Evolutionary conservation across 1,284 basidiomycete species (phyloP), one percentile per base, ranked within the genome.

Genomic region (Puccinia coronata): DNA sequence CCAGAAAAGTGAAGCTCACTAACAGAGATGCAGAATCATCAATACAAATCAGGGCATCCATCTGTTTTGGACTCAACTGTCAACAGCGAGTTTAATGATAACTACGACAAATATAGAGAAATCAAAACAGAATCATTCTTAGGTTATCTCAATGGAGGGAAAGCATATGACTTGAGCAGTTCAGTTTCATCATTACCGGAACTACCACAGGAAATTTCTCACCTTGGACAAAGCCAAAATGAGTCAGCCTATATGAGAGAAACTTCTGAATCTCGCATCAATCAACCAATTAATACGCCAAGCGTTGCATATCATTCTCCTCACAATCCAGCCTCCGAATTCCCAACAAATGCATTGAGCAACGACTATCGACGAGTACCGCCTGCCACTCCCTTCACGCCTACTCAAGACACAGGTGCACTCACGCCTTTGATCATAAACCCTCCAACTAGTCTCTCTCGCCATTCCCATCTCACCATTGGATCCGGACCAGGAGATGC

Each of bases 21-120:
- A n/a, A n/a, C 11, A n/a, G 20, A 67, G 63, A 70, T 70, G 67
- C 67, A 47, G 67, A 51, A 70, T 43, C 67, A 41, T 49, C 41
- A 25, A n/a, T 49, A 28, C n/a, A 70, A 70, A 20, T 6, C 67
- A n/a, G 67, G 67, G n/a, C 51, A 72, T 72, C 51, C 20, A 23
- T 72, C 70, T 39, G 70, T 20, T 3, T 72, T 72, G n/a, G 70
- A 72, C 49, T 72, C 70, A 39, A 55, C 49, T 51, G 51, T 72
- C 70, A 72, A 72, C 23, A 72, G 70, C 51, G 70, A 72, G 20
- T 72, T 72, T 34, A 31, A 55, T n/a, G 34, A 72, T 34, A 51
- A 55, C 49, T 14, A 20, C 18, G 51, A 72, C 51, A 51, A 55
- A 51, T 72, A 51, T 14, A 34, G 34, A n/a, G 70, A 72, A 23